Evolutionary conservation across 2,329 filamentous ascomycete genomes (phyloP).

Genomic region (Fusarium tupiense): DNA sequence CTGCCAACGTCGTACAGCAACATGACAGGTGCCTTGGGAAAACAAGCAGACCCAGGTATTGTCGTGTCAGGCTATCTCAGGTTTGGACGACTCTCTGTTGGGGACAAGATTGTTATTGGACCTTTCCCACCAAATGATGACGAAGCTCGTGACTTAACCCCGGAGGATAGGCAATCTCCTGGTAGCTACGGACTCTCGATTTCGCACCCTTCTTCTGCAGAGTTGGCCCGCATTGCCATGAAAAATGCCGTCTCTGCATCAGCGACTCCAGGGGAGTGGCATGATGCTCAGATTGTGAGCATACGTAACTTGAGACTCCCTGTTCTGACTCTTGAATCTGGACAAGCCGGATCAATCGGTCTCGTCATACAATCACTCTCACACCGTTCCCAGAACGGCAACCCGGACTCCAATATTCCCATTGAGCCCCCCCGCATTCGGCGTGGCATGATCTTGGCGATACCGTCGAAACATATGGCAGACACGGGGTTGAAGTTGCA

Average conservation of each 20-base stretch:
- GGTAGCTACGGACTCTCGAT: constrained; percentile 61
- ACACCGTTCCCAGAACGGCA: constrained; percentile 10
- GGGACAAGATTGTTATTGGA: constrained; percentile 81
- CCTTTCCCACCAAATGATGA: constrained; percentile 74
- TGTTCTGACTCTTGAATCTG: constrained; percentile 77
- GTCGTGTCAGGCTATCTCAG: constrained; percentile 87
- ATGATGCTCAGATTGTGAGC: constrained; percentile 81
- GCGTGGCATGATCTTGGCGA: constrained; percentile 86
- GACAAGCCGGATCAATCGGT: constrained; percentile 91
- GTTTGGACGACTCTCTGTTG: constrained; percentile 80
- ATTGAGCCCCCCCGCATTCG: constrained; percentile 58
- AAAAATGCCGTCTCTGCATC: constrained; percentile 63
- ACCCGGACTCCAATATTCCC: not conserved
- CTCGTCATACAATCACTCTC: constrained; percentile 65
- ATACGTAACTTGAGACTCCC: constrained; percentile 88
- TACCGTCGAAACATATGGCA: constrained; percentile 67
- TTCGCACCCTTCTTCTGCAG: constrained; percentile 63
- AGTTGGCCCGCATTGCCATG: constrained; percentile 62
- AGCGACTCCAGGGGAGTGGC: constrained; percentile 75
- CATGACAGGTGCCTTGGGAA: constrained; percentile 25
- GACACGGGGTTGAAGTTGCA: constrained; percentile 67
- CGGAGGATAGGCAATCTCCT: constrained; percentile 59
- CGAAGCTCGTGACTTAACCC: constrained; percentile 50
- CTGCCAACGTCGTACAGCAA: constrained; percentile 68
- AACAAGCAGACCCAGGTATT: constrained; percentile 61